Base-by-base conservation (phyloP, 768 basidiomycete genomes). In the Cyclocybe aegerita region DNA sequence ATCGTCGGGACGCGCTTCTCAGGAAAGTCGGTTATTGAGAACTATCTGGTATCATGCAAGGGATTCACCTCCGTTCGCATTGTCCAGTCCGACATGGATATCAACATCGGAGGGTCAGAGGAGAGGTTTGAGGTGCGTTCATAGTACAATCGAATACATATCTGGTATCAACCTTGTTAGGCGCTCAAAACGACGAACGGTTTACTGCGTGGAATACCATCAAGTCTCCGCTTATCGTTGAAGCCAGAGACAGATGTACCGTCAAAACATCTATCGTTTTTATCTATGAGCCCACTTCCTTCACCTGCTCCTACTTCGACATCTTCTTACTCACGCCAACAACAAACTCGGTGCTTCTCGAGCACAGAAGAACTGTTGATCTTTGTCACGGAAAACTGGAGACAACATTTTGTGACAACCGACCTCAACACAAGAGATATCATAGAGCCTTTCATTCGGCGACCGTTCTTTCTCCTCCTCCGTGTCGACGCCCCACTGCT, bases 401-500 rank as follows among this genome's bases (percentile, higher is more conserved):
- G 76, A 39, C 65, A 73, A 6, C 73, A 90, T 60, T 93, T 86
- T 59, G 93, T 98, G 30, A 96, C 94, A 0, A 67, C 73, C n/a
- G 88, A 91, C 62, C 66, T 95, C 15, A 63, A 65, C 37, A 82
- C 79, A 1, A 70, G 70, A 29, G 69, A 75, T 3, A 68, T 82
- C 11, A 72, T 98, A 33, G 79, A 80, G 52, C 69, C 76, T 43
- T 98, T 97, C 62, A 65, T 81, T 33, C 93, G 85, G 61, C 75
- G 97, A 12, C 97, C 97, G 0, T 98, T 93, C 66, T 93, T 97
- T 65, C 72, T 98, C 64, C 78, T 98, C 16, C 70, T 97, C 39
- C 79, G 72, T 41, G 77, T 93, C 30, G 93, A 98, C 54, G 96
- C 92, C 0, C 94, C 94, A 0, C 61, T 95, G 31, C 66, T 82